Evolutionary conservation across 805 yeast genomes (phyloP).

Genomic region (Teunomyces barrocoloradensis): DNA sequence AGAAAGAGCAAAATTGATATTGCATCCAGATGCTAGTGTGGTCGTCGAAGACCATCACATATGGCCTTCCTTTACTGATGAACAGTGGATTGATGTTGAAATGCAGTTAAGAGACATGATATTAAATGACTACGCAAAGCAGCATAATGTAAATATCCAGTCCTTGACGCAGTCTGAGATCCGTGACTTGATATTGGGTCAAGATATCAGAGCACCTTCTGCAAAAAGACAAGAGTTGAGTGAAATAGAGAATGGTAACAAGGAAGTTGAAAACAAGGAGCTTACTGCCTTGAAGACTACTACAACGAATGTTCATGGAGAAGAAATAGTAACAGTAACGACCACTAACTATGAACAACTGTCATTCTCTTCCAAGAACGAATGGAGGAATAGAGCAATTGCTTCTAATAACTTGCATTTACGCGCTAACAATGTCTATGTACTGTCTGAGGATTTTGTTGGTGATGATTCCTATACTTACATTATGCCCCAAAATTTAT

Average conservation of each 20-base stretch:
- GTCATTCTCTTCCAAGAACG: constrained; percentile 76
- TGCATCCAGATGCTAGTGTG: constrained; percentile 72
- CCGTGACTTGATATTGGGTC: constrained; percentile 91
- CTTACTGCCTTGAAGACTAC: constrained; percentile 76
- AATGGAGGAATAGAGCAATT: constrained; percentile 88
- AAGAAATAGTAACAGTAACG: constrained; percentile 90
- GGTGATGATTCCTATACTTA: constrained; percentile 58
- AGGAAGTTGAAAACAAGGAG: constrained; percentile 47
- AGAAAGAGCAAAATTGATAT: constrained; percentile 70
- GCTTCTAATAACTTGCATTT: constrained; percentile 69
- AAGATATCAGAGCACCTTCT: constrained; percentile 88
- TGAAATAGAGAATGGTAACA: constrained; percentile 54
- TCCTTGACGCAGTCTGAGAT: constrained; percentile 91
- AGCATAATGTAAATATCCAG: constrained; percentile 80
- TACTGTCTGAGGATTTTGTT: constrained; percentile 56
- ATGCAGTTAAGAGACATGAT: constrained; percentile 84
- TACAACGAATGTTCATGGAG: constrained; percentile 91
- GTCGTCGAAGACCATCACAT: constrained; percentile 74
- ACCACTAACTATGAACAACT: constrained; percentile 86
- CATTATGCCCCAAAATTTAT: constrained; percentile 77
- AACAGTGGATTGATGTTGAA: constrained; percentile 92
- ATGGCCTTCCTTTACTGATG: constrained; percentile 89
- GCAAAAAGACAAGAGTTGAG: constrained; percentile 81
- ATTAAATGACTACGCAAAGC: constrained; percentile 77
- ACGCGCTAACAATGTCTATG: constrained; percentile 69